Percentiles rank a stretch among this genome's conserved stretches.
Conservation (phyloP, 2,329 filamentous ascomycete genomes). For the Fusarium albosuccineum region DNA sequence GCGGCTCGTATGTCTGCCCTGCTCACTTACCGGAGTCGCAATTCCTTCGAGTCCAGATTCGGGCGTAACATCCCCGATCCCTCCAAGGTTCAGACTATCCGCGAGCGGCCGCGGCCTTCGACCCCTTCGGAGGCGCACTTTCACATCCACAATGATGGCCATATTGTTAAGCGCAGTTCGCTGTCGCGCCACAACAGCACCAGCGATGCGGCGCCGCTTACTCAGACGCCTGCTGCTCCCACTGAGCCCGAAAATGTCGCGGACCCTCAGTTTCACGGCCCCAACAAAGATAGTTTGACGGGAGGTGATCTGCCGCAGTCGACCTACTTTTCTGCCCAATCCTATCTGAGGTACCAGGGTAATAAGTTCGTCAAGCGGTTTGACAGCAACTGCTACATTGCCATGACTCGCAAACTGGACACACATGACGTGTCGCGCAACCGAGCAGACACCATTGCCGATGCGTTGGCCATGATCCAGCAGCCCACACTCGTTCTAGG, state of each 20-base stretch:
- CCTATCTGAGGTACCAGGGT: slow-evolving; percentile 96
- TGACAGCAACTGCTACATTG: slow-evolving; percentile 98
- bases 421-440: slow-evolving; percentile 93
- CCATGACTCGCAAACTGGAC: slow-evolving; percentile 97
- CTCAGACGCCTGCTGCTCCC: slow-evolving; percentile 40
- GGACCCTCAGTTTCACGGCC: slow-evolving; percentile 79
- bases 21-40: slow-evolving; percentile 93
- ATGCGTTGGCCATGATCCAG: slow-evolving; percentile 84
- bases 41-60: slow-evolving; percentile 96
- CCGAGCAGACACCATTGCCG: slow-evolving; percentile 74
- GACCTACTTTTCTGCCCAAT: slow-evolving; percentile 98
- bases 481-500: slow-evolving; percentile 93
- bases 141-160: slow-evolving; percentile 86
- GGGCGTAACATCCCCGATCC: slow-evolving; percentile 93
- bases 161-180: slow-evolving; percentile 70
- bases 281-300: slow-evolving; percentile 64
- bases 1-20: slow-evolving; percentile 97
- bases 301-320: slow-evolving; percentile 70
- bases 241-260: slow-evolving; percentile 44
- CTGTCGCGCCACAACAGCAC: slow-evolving; percentile 63
- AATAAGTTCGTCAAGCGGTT: slow-evolving; percentile 97
- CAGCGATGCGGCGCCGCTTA: slow-evolving; percentile 46
- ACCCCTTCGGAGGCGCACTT: slow-evolving; percentile 80
- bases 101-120: slow-evolving; percentile 70
- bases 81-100: slow-evolving; percentile 85